Conservation (phyloP, 345 rosid genomes). For the Noccaea bulbosa region DNA sequence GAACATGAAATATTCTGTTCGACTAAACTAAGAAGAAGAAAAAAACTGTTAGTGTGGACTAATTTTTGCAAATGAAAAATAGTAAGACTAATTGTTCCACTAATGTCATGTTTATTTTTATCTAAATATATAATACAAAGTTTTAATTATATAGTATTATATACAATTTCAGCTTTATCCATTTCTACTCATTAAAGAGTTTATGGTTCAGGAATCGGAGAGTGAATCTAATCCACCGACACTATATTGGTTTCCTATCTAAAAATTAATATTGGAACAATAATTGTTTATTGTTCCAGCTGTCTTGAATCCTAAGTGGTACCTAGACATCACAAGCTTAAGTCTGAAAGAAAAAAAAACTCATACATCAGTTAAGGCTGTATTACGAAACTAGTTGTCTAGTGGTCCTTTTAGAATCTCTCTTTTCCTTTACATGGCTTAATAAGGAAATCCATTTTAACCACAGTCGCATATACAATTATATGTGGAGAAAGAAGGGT, state of each 20-base stretch:
- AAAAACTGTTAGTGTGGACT: background rate
- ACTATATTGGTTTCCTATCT: background rate
- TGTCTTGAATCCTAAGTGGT: slow-evolving; percentile 33
- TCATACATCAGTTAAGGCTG: background rate
- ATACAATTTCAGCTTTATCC: background rate
- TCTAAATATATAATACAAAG: no score
- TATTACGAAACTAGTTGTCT: background rate
- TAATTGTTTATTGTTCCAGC: slow-evolving; percentile 28
- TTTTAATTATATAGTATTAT: no score
- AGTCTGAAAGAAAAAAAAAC: background rate
- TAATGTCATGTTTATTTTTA: no score
- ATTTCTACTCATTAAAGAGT: background rate
- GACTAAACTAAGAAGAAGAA: no score
- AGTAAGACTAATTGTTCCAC: no score
- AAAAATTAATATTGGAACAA: background rate
- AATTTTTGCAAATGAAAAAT: no score
- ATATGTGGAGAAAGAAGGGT: background rate
- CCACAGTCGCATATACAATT: background rate
- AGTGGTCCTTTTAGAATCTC: background rate
- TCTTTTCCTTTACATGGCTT: background rate
- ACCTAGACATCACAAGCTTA: slow-evolving; percentile 16
- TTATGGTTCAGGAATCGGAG: slow-evolving; percentile 12
- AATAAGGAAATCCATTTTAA: background rate
- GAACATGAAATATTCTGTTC: background rate
- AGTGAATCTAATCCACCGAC: slow-evolving; percentile 40